Percentiles rank a stretch among this genome's conserved stretches.
Evolutionary conservation across 768 basidiomycete genomes (phyloP).

Genomic region (Tulasnella sp.): DNA sequence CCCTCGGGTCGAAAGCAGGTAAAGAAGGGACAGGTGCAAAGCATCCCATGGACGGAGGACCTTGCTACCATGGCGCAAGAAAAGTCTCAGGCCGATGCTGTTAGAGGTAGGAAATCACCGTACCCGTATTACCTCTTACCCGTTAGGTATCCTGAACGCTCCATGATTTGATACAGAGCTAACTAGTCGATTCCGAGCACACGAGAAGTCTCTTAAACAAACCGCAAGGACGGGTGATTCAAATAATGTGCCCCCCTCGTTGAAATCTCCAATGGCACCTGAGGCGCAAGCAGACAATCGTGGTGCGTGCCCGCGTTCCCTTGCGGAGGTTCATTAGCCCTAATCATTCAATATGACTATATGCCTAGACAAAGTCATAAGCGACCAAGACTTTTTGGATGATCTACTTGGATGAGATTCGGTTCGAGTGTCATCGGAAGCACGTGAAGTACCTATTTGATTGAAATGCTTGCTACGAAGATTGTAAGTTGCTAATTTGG

Average conservation of each 20-base stretch:
- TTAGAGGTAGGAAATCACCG: slow-evolving; percentile 40
- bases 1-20: slow-evolving; percentile 22
- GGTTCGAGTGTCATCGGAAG: too few relatives aligned
- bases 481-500: too few relatives aligned
- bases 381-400: slow-evolving; percentile 48
- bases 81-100: slow-evolving; percentile 62
- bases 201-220: neutral
- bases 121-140: neutral
- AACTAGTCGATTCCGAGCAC: neutral
- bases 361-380: neutral
- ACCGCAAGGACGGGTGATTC: neutral
- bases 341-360: slow-evolving; percentile 45
- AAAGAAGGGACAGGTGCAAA: slow-evolving; percentile 49
- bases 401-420: slow-evolving; percentile 18
- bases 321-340: slow-evolving; percentile 7
- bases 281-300: neutral
- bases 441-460: too few relatives aligned
- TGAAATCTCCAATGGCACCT: too few relatives aligned
- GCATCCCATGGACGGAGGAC: slow-evolving; percentile 55
- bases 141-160: neutral
- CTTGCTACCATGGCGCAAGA: slow-evolving; percentile 55
- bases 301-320: neutral
- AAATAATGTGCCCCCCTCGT: neutral
- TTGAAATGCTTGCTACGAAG: too few relatives aligned
- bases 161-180: neutral